Evolutionary conservation across 202 grass and related monocot genomes (phyloP).

Genomic region (Alloteropsis angusta): DNA sequence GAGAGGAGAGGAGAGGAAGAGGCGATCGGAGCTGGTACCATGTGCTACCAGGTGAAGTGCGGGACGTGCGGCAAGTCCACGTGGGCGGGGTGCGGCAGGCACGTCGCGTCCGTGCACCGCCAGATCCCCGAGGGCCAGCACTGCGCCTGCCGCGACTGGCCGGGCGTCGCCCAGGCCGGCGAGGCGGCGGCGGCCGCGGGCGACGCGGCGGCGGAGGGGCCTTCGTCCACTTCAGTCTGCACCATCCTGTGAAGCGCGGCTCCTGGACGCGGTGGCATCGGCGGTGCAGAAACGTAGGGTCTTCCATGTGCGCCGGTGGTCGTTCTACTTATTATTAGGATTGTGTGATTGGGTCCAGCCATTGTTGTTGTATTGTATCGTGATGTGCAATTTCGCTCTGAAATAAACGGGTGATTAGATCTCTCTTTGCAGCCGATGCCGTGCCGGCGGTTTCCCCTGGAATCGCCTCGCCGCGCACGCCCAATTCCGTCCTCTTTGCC

Average conservation of each 20-base stretch:
- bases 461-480: neutral
- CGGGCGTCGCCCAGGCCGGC: constrained; percentile 34
- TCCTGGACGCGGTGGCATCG: too few species aligned
- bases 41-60: constrained; percentile 85
- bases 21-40: too few species aligned
- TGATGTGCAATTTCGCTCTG: constrained; percentile 1
- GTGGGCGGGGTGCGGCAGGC: constrained; percentile 75
- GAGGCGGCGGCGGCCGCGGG: neutral
- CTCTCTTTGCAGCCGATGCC: neutral
- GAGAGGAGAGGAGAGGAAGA: neutral
- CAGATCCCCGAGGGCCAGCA: constrained; percentile 72
- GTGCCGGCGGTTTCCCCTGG: too few species aligned
- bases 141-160: constrained; percentile 79
- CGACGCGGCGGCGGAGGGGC: neutral
- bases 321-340: neutral
- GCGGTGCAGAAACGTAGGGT: neutral
- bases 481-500: neutral
- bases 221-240: neutral
- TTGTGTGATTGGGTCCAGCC: neutral
- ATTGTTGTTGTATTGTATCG: neutral
- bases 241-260: constrained; percentile 27
- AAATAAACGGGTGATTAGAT: neutral
- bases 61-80: constrained; percentile 59
- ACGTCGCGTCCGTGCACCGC: constrained; percentile 65
- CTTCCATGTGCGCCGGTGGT: neutral